Evolutionary conservation across 768 basidiomycete genomes (phyloP).

Genomic region (Tylopilus subfusipes): DNA sequence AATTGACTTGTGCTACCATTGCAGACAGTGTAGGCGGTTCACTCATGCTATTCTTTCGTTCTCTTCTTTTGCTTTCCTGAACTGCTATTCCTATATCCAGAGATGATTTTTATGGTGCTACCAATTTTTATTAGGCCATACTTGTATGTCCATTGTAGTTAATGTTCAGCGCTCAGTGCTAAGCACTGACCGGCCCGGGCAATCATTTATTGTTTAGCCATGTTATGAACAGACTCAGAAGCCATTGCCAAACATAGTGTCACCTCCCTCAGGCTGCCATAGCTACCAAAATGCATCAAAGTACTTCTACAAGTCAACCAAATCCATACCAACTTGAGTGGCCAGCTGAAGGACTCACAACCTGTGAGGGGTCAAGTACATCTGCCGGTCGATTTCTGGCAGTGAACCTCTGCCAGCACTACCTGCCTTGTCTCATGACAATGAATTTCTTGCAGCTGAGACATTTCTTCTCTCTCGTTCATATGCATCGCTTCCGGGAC

Average conservation of each 20-base stretch:
- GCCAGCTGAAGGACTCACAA: slow-evolving; percentile 69
- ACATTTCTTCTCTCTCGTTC: slow-evolving; percentile 82
- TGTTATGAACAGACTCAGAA: slow-evolving; percentile 26
- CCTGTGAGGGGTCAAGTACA: slow-evolving; percentile 43
- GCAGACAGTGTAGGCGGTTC: too few relatives aligned
- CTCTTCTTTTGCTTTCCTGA: too few relatives aligned
- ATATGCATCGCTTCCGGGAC: slow-evolving; percentile 83
- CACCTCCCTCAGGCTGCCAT: slow-evolving; percentile 3
- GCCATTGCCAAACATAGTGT: slow-evolving; percentile 21
- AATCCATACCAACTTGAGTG: slow-evolving; percentile 70
- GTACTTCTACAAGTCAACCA: slow-evolving; percentile 8
- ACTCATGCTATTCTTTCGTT: too few relatives aligned
- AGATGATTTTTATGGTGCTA: too few relatives aligned
- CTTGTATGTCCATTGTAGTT: too few relatives aligned
- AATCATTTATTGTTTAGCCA: slow-evolving; percentile 20
- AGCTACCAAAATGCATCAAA: slow-evolving; percentile 16
- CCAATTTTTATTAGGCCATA: too few relatives aligned
- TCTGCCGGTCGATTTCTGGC: slow-evolving; percentile 4
- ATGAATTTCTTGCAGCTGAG: slow-evolving; percentile 64
- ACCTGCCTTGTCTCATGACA: slow-evolving; percentile 72
- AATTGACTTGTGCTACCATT: too few relatives aligned
- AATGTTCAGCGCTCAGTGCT: too few relatives aligned
- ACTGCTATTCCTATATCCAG: too few relatives aligned
- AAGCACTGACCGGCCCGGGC: too few relatives aligned
- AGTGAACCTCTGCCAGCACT: slow-evolving; percentile 9